phyloP scores from a whole-genome alignment of 257 asterid genomes.

The Primulina eburnea region DNA sequence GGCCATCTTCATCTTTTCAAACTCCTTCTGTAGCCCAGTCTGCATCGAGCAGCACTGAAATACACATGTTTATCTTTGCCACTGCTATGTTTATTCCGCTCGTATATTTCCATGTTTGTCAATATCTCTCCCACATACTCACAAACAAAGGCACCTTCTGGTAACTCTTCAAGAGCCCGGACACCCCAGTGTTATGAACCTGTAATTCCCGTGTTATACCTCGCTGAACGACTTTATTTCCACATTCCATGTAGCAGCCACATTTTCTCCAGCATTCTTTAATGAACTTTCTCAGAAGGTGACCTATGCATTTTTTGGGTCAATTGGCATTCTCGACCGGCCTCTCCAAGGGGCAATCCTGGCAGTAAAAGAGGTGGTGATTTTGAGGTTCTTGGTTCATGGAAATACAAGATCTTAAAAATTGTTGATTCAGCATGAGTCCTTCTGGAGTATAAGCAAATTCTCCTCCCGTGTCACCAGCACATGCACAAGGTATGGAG shows the following conservation, averaged over 20 bases:
- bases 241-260: conserved; percentile 69
- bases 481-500: conserved; percentile 70
- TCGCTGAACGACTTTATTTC: conserved; percentile 77
- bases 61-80: conserved; percentile 47
- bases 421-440: conserved; percentile 44
- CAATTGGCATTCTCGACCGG: conserved; percentile 37
- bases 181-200: conserved; percentile 83
- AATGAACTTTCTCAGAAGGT: conserved; percentile 54
- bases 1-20: conserved; percentile 65
- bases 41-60: conserved; percentile 64
- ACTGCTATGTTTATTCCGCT: conserved; percentile 39
- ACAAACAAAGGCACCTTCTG: conserved; percentile 71
- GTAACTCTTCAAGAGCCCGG: conserved; percentile 66
- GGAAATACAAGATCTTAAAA: conserved; percentile 44
- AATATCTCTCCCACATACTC: conserved; percentile 62
- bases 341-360: conserved; percentile 79
- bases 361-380: conserved; percentile 42
- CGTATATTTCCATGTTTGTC: conserved; percentile 59
- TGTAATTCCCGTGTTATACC: conserved; percentile 66
- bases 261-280: conserved; percentile 93
- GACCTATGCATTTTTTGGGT: conserved; percentile 59
- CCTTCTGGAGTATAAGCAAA: conserved; percentile 69
- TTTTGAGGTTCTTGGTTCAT: conserved; percentile 39
- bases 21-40: conserved; percentile 69
- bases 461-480: conserved; percentile 76